Conservation (phyloP, 768 basidiomycete genomes). For the Tricholoma terreum region DNA sequence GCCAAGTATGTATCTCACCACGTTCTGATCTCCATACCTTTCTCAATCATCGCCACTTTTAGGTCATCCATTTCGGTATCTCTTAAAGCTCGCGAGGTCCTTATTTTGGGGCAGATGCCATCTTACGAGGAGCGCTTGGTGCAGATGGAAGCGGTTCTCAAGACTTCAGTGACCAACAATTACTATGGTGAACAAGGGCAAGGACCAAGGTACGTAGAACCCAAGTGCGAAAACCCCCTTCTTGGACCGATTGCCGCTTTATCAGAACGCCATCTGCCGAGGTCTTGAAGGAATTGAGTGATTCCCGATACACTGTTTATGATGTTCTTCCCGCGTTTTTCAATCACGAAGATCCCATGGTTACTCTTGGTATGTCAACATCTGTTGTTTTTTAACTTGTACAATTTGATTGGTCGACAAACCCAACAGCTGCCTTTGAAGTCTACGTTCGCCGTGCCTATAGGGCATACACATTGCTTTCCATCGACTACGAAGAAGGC, state of each 20-base stretch:
- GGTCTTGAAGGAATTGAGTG: conserved; percentile 87
- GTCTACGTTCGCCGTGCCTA: conserved; percentile 96
- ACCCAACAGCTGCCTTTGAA: conserved; percentile 76
- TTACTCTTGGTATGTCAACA: conserved; percentile 67
- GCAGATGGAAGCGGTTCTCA: conserved; percentile 94
- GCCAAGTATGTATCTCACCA: conserved; percentile 58
- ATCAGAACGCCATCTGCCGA: conserved; percentile 79
- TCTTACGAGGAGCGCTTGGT: conserved; percentile 91
- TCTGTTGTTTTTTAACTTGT: neutral
- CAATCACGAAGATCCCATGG: conserved; percentile 78
- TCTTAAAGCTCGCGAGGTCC: conserved; percentile 93
- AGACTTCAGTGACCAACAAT: conserved; percentile 80
- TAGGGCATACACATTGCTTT: conserved; percentile 86
- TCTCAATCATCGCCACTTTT: conserved; percentile 3
- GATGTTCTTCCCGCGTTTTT: conserved; percentile 98
- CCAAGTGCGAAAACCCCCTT: neutral
- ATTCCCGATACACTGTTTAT: conserved; percentile 95
- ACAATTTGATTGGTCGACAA: neutral
- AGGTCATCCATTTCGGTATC: conserved; percentile 91
- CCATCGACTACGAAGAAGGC: conserved; percentile 94
- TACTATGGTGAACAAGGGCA: conserved; percentile 84
- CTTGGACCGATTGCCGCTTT: conserved; percentile 12
- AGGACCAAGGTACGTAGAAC: conserved; percentile 49
- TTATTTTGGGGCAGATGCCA: conserved; percentile 95
- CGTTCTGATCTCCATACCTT: neutral